These are phyloP conservation scores for Osmanthus fragrans DNA, from an alignment of 257 asterid genomes.

Conservation along the genomic window DNA sequence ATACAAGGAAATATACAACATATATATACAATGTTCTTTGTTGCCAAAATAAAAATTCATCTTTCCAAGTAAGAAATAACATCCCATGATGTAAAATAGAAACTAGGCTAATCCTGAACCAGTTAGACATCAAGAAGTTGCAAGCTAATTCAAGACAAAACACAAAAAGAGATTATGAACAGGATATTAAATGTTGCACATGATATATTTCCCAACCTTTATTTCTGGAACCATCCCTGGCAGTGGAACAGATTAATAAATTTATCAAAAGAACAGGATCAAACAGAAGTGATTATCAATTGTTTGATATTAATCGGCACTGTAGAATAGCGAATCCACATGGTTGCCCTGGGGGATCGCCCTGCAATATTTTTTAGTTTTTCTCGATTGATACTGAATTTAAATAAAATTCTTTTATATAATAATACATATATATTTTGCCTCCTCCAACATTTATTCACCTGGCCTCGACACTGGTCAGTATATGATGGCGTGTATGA, in stretches of 20 bases:
- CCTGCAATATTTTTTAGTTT: too few relatives aligned
- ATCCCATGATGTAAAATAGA: slow-evolving; percentile 11
- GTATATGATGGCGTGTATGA: background rate
- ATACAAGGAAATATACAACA: slow-evolving; percentile 25
- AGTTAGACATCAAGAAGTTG: background rate
- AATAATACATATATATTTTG: too few relatives aligned
- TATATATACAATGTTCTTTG: slow-evolving; percentile 16
- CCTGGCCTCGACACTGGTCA: too few relatives aligned
- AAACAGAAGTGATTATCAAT: background rate
- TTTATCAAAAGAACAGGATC: background rate
- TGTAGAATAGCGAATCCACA: background rate
- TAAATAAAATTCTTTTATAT: too few relatives aligned
- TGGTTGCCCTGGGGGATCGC: too few relatives aligned
- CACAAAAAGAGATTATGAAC: background rate
- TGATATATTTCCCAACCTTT: slow-evolving; percentile 10
- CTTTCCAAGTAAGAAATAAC: background rate
- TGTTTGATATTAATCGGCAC: background rate
- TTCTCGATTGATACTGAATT: too few relatives aligned
- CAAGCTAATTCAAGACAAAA: background rate
- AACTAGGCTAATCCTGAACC: slow-evolving; percentile 2
- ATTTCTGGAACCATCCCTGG: slow-evolving; percentile 8
- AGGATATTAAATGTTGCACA: slow-evolving; percentile 16
- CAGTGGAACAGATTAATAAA: background rate
- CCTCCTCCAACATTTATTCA: too few relatives aligned
- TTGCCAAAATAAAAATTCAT: background rate